Evolutionary conservation across 805 yeast genomes (phyloP).

Genomic region (Hanseniaspora valbyensis): DNA sequence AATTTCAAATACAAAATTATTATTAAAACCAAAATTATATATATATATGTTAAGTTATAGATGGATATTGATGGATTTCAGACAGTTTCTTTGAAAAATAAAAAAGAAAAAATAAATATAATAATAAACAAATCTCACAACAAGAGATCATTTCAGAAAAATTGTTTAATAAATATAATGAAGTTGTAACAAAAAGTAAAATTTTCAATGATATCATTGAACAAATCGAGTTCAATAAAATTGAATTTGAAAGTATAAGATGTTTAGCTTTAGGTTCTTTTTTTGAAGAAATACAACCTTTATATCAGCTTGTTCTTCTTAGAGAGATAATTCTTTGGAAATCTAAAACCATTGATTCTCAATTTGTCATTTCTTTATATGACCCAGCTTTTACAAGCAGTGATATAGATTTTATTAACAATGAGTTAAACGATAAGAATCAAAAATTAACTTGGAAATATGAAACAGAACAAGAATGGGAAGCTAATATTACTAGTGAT

Average conservation of each 20-base stretch:
- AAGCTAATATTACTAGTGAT: constrained; percentile 16
- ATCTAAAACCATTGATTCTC: background rate
- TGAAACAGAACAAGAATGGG: constrained; percentile 22
- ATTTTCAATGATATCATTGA: constrained; percentile 25
- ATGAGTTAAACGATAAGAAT: constrained; percentile 17
- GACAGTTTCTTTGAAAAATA: constrained; percentile 3
- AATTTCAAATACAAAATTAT: too few species aligned
- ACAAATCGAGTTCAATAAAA: constrained; percentile 17
- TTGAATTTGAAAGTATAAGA: constrained; percentile 32
- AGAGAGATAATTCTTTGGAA: constrained; percentile 28
- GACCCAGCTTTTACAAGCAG: constrained; percentile 51
- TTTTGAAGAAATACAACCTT: constrained; percentile 44
- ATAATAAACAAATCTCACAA: constrained; percentile 2
- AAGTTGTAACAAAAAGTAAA: constrained; percentile 22
- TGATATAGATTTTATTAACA: constrained; percentile 34
- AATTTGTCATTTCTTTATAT: constrained; percentile 36
- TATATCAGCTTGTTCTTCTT: constrained; percentile 55
- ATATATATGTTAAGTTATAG: background rate
- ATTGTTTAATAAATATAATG: constrained; percentile 18
- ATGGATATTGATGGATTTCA: constrained; percentile 11
- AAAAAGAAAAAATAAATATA: background rate
- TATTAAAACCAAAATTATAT: too few species aligned
- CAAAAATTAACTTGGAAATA: constrained; percentile 22
- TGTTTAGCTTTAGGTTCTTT: constrained; percentile 69
- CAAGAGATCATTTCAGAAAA: constrained; percentile 13